Percentiles rank a stretch among this genome's conserved stretches.
These are phyloP conservation scores for Draba incana DNA, from an alignment of 345 rosid genomes.

Conservation along the genomic window DNA sequence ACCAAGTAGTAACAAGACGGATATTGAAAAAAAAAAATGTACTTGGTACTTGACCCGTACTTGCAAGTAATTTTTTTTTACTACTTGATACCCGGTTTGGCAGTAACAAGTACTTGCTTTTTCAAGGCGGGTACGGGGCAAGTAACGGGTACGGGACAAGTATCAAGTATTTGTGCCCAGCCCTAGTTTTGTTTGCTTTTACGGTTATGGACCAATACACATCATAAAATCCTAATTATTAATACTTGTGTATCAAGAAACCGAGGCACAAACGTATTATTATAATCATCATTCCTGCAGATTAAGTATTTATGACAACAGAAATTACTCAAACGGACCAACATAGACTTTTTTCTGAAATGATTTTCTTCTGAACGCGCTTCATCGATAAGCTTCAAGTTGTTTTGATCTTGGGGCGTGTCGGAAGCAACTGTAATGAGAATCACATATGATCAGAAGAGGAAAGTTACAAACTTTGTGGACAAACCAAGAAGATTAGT, in stretches of 20 bases:
- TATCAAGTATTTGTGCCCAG: too few relatives aligned
- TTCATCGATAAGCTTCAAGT: constrained; percentile 26
- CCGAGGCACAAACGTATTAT: constrained; percentile 13
- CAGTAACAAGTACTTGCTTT: too few relatives aligned
- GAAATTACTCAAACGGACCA: constrained; percentile 17
- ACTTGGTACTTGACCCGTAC: too few relatives aligned
- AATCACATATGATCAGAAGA: constrained; percentile 16
- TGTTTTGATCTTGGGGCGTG: constrained; percentile 41
- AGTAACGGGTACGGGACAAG: too few relatives aligned
- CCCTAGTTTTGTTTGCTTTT: constrained; percentile 6
- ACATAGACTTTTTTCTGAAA: constrained; percentile 26
- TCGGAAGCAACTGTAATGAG: constrained; percentile 39
- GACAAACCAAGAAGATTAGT: constrained; percentile 4
- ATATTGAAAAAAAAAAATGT: too few relatives aligned
- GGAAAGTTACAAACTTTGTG: not conserved
- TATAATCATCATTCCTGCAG: constrained; percentile 19
- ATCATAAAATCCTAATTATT: not conserved
- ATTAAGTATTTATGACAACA: constrained; percentile 35
- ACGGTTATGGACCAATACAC: not conserved
- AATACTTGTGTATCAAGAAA: constrained; percentile 14
- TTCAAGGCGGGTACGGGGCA: too few relatives aligned
- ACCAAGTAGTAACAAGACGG: too few relatives aligned
- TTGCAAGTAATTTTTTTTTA: too few relatives aligned
- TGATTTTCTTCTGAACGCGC: not conserved
- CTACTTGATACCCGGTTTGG: too few relatives aligned